These are phyloP conservation scores for Lodderomyces metapsilosis DNA, from an alignment of 1,139 yeast species.

Conservation along the genomic window DNA sequence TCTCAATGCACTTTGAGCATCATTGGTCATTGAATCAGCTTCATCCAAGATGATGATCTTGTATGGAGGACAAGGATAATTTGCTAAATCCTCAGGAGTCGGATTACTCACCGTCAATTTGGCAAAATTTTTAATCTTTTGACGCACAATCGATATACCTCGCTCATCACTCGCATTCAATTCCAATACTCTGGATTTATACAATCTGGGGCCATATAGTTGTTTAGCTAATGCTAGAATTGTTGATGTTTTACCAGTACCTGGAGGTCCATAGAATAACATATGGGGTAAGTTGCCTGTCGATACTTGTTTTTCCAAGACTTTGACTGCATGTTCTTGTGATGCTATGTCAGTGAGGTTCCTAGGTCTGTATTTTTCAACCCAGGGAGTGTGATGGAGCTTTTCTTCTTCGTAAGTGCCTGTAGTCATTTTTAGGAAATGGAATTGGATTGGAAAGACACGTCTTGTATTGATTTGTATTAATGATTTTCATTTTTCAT, in stretches of 20 bases:
- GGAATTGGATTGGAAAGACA: conserved; percentile 3
- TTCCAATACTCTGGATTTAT: conserved; percentile 79
- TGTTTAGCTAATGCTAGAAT: conserved; percentile 85
- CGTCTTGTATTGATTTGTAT: conserved; percentile 7
- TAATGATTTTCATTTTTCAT: not conserved
- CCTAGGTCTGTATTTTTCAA: conserved; percentile 81
- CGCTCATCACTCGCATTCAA: conserved; percentile 96
- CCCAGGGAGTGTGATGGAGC: conserved; percentile 68
- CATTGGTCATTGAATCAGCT: conserved; percentile 98
- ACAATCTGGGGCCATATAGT: conserved; percentile 68
- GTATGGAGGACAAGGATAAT: conserved; percentile 93
- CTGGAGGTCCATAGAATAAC: conserved; percentile 97
- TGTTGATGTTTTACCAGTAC: conserved; percentile 95
- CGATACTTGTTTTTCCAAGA: conserved; percentile 74
- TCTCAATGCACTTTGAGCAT: conserved; percentile 93
- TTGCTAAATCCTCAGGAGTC: conserved; percentile 57
- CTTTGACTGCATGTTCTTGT: conserved; percentile 86
- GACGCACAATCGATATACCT: conserved; percentile 91
- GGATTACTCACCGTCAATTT: conserved; percentile 84
- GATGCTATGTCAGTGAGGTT: conserved; percentile 83
- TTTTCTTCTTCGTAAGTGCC: conserved; percentile 41
- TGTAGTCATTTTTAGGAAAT: conserved; percentile 3
- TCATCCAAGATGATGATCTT: conserved; percentile 86
- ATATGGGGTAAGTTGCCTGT: conserved; percentile 82
- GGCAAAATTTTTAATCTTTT: conserved; percentile 90